A percentile compares a stretch with the other conserved stretches of the same genome.
Conservation (phyloP, 345 rosid species). For the Geranium brycei region DNA sequence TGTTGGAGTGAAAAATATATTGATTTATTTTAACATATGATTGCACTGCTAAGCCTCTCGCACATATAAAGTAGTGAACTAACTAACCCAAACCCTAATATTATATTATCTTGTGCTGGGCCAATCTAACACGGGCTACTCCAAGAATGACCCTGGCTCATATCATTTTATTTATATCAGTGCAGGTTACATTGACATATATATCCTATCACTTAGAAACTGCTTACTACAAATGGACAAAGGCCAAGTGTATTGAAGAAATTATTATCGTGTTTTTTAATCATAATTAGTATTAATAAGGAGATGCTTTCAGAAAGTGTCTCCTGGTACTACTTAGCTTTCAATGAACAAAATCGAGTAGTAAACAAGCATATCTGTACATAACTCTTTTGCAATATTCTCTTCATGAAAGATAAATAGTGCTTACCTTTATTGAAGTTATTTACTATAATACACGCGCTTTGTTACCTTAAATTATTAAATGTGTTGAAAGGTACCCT, state of each 20-base stretch:
- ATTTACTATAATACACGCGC: neutral
- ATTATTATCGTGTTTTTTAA: neutral
- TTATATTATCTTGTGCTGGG: too few relatives aligned
- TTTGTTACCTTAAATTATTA: neutral
- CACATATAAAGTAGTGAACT: too few relatives aligned
- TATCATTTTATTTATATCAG: neutral
- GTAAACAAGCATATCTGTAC: too few relatives aligned
- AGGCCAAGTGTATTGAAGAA: neutral
- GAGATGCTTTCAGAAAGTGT: neutral
- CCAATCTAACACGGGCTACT: too few relatives aligned
- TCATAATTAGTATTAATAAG: neutral
- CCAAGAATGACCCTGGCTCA: too few relatives aligned
- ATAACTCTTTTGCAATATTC: too few relatives aligned
- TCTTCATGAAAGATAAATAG: too few relatives aligned
- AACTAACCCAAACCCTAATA: too few relatives aligned
- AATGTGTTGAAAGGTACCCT: neutral
- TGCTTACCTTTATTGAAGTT: neutral
- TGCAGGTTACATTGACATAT: neutral
- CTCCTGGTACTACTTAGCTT: neutral
- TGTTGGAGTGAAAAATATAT: too few relatives aligned
- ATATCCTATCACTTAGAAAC: neutral
- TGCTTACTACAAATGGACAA: neutral
- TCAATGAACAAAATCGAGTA: too few relatives aligned
- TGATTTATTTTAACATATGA: too few relatives aligned
- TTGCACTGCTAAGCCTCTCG: too few relatives aligned